Percentiles rank a stretch among this genome's conserved stretches.
These are phyloP conservation scores for Erythrobasidium hasegawianum DNA, from an alignment of 1,284 basidiomycete species.

Conservation along the genomic window DNA sequence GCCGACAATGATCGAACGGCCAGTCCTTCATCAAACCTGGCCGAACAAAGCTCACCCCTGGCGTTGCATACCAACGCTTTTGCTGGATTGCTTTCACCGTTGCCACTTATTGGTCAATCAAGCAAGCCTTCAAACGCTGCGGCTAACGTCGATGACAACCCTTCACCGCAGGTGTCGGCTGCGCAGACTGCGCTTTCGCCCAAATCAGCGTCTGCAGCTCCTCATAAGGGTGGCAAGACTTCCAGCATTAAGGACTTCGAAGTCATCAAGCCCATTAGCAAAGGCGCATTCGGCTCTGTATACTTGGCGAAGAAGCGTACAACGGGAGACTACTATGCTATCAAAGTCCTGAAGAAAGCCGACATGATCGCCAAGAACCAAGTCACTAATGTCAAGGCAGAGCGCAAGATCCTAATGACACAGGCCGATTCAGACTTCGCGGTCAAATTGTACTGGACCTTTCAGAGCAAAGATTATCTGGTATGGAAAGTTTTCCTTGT, in stretches of 20 bases:
- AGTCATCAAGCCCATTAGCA: conserved; percentile 98
- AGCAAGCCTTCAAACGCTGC: background rate
- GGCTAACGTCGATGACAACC: background rate
- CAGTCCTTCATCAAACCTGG: background rate
- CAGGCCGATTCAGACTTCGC: conserved; percentile 96
- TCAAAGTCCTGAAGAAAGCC: conserved; percentile 98
- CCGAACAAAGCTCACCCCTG: background rate
- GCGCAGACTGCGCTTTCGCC: conserved; percentile 6
- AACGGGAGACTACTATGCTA: conserved; percentile 97
- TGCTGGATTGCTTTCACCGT: conserved; percentile 9
- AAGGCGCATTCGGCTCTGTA: conserved; percentile 97
- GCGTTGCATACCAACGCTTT: conserved; percentile 1
- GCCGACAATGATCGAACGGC: conserved; percentile 2
- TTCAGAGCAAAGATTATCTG: conserved; percentile 52
- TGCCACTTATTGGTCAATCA: conserved; percentile 9
- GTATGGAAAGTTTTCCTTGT: no score
- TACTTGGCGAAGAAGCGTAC: conserved; percentile 97
- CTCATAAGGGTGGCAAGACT: conserved; percentile 53
- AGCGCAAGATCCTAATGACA: conserved; percentile 99
- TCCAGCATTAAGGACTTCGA: conserved; percentile 99
- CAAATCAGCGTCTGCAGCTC: background rate
- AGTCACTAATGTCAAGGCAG: conserved; percentile 99
- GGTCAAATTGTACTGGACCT: conserved; percentile 54
- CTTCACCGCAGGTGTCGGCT: background rate
- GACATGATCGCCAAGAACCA: conserved; percentile 99